phyloP scores from a whole-genome alignment of 208 protist genomes.

The Trypanosoma grayi region DNA sequence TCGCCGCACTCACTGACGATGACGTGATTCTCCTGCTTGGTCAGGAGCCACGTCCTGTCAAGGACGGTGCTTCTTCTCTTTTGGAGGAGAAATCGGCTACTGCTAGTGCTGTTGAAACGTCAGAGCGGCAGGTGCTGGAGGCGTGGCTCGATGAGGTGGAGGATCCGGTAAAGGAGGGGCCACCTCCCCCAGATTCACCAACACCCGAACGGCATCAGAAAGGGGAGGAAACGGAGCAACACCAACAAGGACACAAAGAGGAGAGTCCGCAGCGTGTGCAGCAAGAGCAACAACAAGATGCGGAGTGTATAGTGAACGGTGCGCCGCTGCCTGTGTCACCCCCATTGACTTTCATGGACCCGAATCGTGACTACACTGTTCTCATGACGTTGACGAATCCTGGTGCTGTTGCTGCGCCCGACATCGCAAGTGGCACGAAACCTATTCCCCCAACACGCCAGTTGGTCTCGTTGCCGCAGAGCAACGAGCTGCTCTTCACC shows the following conservation, averaged over 20 bases:
- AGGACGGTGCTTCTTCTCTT: background rate
- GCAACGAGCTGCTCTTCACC: conserved; percentile 41
- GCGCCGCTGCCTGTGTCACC: background rate
- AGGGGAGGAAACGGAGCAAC: no score
- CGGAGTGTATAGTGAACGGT: background rate
- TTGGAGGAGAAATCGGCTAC: background rate
- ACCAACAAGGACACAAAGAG: no score
- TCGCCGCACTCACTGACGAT: conserved; percentile 38
- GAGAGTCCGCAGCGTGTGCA: background rate
- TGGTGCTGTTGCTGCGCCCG: background rate
- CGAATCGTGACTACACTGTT: conserved; percentile 25
- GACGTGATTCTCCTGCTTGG: conserved; percentile 41
- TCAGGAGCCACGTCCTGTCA: conserved; percentile 2
- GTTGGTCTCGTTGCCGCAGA: conserved; percentile 22
- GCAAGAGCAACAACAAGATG: background rate
- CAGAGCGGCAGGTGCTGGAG: conserved; percentile 25
- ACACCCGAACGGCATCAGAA: no score
- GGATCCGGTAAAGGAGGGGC: background rate
- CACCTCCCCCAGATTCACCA: background rate
- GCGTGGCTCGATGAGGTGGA: conserved; percentile 49
- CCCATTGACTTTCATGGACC: conserved; percentile 12
- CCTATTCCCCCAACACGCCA: background rate
- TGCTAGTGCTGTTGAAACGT: background rate
- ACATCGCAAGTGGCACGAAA: background rate
- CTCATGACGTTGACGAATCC: conserved; percentile 19